phyloP scores from a whole-genome alignment of 257 asterid species.

The Fraxinus americana region DNA sequence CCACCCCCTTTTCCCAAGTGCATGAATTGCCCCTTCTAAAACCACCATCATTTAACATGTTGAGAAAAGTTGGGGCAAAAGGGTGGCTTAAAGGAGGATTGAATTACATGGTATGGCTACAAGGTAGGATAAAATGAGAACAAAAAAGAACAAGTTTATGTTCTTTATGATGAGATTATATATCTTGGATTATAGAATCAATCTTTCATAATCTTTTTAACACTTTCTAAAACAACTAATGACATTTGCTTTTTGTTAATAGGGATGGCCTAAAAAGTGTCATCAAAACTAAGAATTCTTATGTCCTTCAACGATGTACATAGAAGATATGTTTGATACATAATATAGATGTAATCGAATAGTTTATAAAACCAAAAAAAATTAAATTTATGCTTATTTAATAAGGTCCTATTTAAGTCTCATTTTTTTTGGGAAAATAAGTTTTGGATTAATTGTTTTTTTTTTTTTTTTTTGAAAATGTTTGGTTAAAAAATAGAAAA shows the following conservation, averaged over 20 bases:
- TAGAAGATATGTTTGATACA: not conserved
- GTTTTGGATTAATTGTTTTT: too few species aligned
- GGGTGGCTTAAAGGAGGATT: slow-evolving; percentile 46
- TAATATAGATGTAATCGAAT: not conserved
- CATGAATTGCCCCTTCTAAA: too few species aligned
- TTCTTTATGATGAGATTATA: not conserved
- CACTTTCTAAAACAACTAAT: not conserved
- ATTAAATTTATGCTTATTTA: too few species aligned
- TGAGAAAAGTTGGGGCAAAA: slow-evolving; percentile 61
- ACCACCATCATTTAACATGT: too few species aligned
- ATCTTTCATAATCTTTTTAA: slow-evolving; percentile 14
- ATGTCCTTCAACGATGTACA: not conserved
- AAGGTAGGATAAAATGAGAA: slow-evolving; percentile 11
- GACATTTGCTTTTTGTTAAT: not conserved
- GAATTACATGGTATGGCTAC: slow-evolving; percentile 22
- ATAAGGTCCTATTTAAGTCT: too few species aligned
- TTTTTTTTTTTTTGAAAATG: too few species aligned
- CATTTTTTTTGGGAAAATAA: too few species aligned
- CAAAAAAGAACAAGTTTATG: not conserved
- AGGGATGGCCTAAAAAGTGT: not conserved
- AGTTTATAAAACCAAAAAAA: too few species aligned
- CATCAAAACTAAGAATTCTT: not conserved
- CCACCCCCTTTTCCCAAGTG: slow-evolving; percentile 29
- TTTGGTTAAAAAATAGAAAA: too few species aligned
- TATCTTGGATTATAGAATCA: slow-evolving; percentile 18